Conservation (phyloP, 306 rosid species). For the Trifolium fragiferum region DNA sequence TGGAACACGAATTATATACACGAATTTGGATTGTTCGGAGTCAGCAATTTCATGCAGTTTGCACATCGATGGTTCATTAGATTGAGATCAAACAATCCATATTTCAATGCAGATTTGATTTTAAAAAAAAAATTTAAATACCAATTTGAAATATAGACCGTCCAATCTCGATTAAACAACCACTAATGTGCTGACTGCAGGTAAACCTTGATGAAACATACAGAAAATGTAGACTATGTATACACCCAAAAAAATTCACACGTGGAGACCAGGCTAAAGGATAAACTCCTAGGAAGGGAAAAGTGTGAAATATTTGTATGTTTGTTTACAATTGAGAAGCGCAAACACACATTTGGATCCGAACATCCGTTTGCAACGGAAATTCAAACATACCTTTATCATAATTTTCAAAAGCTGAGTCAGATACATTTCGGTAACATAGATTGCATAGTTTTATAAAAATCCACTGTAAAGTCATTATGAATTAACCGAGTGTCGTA, state of each 20-base stretch:
- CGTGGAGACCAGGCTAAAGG: slow-evolving; percentile 1
- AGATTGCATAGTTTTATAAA: slow-evolving; percentile 2
- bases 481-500: slow-evolving; percentile 14
- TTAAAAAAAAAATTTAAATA: not conserved
- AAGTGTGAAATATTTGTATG: not conserved
- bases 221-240: not conserved
- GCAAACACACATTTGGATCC: not conserved
- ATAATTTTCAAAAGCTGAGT: slow-evolving; percentile 19
- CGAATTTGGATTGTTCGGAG: not conserved
- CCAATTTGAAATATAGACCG: not conserved
- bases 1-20: not conserved
- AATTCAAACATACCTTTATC: not conserved
- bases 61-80: not conserved
- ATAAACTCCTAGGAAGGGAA: not conserved
- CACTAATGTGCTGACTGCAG: not conserved
- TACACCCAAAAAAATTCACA: not conserved
- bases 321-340: not conserved
- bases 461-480: not conserved
- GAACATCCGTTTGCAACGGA: not conserved
- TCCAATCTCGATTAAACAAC: not conserved
- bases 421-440: not conserved
- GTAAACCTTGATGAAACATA: not conserved
- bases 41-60: not conserved
- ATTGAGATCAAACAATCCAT: not conserved
- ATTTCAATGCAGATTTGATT: not conserved